Evolutionary conservation across 345 rosid species (phyloP).

Genomic region (Durio zibethinus): DNA sequence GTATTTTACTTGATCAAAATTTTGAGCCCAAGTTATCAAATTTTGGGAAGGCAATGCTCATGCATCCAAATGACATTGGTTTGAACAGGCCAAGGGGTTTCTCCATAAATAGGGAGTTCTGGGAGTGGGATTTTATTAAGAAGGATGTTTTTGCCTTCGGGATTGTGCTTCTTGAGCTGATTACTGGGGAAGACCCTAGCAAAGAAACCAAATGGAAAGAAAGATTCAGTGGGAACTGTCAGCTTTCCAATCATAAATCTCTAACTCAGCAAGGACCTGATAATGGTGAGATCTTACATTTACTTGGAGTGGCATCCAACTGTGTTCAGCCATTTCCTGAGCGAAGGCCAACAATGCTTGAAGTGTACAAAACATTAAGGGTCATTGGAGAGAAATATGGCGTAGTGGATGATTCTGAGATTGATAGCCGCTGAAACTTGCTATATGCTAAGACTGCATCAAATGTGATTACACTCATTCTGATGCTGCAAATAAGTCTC

Average conservation of each 20-base stretch:
- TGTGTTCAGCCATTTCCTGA: slow-evolving; percentile 19
- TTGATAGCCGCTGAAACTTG: not conserved
- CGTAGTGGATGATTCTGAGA: not conserved
- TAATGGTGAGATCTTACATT: slow-evolving; percentile 2
- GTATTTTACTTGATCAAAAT: not conserved
- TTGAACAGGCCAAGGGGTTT: not conserved
- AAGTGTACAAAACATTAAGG: slow-evolving; percentile 8
- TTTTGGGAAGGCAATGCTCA: slow-evolving; percentile 3
- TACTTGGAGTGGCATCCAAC: slow-evolving; percentile 17
- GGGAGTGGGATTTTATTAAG: slow-evolving; percentile 18
- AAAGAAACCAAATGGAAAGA: not conserved
- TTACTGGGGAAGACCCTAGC: not conserved
- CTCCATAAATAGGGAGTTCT: not conserved
- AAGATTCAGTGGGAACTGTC: too few species aligned
- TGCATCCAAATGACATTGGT: not conserved
- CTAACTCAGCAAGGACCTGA: slow-evolving; percentile 20
- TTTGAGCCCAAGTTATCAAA: slow-evolving; percentile 14
- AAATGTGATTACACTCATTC: not conserved
- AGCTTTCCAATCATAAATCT: not conserved
- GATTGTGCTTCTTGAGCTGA: slow-evolving; percentile 24
- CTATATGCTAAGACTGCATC: not conserved
- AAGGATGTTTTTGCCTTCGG: slow-evolving; percentile 26
- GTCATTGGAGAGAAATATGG: not conserved
- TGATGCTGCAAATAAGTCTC: too few species aligned
- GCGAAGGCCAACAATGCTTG: slow-evolving; percentile 5